These are phyloP conservation scores for Emericellopsis atlantica DNA, from an alignment of 2,329 filamentous ascomycete genomes.

Conservation along the genomic window DNA sequence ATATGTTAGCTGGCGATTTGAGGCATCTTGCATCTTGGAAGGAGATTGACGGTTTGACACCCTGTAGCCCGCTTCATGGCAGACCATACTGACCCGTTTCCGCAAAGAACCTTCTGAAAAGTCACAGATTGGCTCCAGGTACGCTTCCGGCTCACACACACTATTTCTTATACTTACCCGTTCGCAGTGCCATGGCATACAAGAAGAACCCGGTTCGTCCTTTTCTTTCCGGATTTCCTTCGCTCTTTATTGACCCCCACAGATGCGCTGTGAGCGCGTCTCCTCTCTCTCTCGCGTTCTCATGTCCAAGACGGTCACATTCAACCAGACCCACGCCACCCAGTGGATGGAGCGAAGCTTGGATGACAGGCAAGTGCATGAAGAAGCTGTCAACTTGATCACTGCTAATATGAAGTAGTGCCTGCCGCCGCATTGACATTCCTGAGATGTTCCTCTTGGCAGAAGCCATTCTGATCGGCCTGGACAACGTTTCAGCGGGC, in stretches of 20 bases:
- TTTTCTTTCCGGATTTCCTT: not conserved
- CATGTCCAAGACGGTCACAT: conserved; percentile 17
- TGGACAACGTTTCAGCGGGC: conserved; percentile 56
- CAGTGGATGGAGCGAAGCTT: conserved; percentile 55
- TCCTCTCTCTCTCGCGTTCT: conserved; percentile 32
- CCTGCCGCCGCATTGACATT: conserved; percentile 48
- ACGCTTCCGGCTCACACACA: no score
- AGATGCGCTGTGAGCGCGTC: conserved; percentile 36
- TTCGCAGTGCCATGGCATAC: conserved; percentile 17
- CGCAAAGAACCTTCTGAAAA: conserved; percentile 53
- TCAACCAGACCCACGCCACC: conserved; percentile 16
- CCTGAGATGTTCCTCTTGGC: conserved; percentile 56
- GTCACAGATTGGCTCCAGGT: conserved; percentile 58
- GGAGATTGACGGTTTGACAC: conserved; percentile 56
- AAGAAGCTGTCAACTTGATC: no score
- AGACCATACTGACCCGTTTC: not conserved
- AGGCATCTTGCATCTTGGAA: conserved; percentile 35
- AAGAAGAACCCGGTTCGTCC: conserved; percentile 24
- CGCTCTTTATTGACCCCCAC: conserved; percentile 12
- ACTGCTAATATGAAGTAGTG: not conserved
- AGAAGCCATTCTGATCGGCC: conserved; percentile 53
- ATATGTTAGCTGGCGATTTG: no score
- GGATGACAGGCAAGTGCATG: conserved; percentile 39
- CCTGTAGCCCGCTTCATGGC: not conserved
- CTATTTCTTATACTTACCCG: no score